Base-by-base conservation (phyloP, 139 green algal genomes). In the Chlamydomonas schloesseri region DNA sequence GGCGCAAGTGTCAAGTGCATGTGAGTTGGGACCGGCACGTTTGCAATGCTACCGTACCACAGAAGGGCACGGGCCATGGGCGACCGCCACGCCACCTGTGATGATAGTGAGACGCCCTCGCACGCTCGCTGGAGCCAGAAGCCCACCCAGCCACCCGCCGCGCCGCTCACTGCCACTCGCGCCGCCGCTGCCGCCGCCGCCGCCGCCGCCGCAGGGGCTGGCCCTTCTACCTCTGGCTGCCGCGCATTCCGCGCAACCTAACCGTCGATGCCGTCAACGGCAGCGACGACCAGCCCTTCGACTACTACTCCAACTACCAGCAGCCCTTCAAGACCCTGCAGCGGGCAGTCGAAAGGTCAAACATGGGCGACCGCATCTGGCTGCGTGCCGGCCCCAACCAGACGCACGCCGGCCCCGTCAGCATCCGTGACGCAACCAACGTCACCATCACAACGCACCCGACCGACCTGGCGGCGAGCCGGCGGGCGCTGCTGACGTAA, bases 301-400 rank as follows among this genome's bases (percentile, higher is more conserved):
- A 87, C 70, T 87, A 87, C 68, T 50, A 87, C 53, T 64, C 65
- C 81, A 75, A 67, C 55, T 87, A 87, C 81, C 14, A 5, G 11
- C 47, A 71, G 67, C 81, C 81, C 28, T 87, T 87, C 69, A 42
- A 23, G 33, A 87, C 69, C n/a, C 26, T 87, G 33, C 28, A 46
- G 28, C 34, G 21, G 8, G 81, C 81, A 17, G 31, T 87, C 3
- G 15, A 13, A 4, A 34, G 55, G 28, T 31, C 33, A 33, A 71
- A 72, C 68, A 62, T 42, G 58, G 81, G 82, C 42, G 82, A 87
- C 42, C 82, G 82, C 26, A 67, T 87, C 34, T 28, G 81, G 20
- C 82, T 87, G 11, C 57, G 57, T 4, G 82, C 31, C 6, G 68
- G 79, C 33, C 67, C 58, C 18, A 71, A 71, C 50, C 71, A 87